Conservation (phyloP, 805 yeast species). For the Suhomyces emberorum region DNA sequence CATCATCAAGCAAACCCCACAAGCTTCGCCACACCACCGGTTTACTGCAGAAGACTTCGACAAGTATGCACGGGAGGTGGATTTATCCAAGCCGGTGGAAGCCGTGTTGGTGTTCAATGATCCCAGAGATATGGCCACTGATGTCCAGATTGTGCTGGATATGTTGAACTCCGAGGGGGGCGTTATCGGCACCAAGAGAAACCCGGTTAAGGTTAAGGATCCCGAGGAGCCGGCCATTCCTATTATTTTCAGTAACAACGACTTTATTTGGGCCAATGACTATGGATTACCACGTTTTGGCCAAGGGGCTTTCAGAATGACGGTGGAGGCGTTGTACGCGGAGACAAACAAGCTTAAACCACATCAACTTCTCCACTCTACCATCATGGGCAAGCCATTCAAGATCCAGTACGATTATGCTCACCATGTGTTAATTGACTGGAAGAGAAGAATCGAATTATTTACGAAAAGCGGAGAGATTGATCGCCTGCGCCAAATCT, state of each 20-base stretch:
- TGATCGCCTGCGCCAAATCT: conserved; percentile 19
- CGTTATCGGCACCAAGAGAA: conserved; percentile 56
- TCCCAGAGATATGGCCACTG: conserved; percentile 85
- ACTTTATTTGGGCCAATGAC: conserved; percentile 84
- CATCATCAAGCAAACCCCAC: conserved; percentile 53
- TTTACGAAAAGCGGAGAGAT: conserved; percentile 17
- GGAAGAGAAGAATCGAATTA: conserved; percentile 35
- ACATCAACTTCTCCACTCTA: conserved; percentile 26
- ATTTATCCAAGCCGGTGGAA: conserved; percentile 49
- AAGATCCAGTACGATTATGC: conserved; percentile 80
- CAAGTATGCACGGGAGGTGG: conserved; percentile 34
- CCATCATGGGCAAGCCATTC: conserved; percentile 80
- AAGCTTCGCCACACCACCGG: conserved; percentile 68
- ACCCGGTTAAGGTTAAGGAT: conserved; percentile 10
- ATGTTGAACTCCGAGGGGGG: conserved; percentile 64
- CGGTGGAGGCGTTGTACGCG: conserved; percentile 57
- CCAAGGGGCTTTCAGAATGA: conserved; percentile 79
- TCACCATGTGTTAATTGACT: conserved; percentile 60
- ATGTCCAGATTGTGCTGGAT: conserved; percentile 74
- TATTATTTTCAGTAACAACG: conserved; percentile 77
- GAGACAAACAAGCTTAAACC: conserved; percentile 46
- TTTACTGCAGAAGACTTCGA: conserved; percentile 44
- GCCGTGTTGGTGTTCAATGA: conserved; percentile 84
- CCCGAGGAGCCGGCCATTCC: conserved; percentile 55
- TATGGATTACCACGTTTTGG: conserved; percentile 79